Conservation (phyloP, 371 early-diverging fungal species). For the Apophysomyces trapeziformis region DNA sequence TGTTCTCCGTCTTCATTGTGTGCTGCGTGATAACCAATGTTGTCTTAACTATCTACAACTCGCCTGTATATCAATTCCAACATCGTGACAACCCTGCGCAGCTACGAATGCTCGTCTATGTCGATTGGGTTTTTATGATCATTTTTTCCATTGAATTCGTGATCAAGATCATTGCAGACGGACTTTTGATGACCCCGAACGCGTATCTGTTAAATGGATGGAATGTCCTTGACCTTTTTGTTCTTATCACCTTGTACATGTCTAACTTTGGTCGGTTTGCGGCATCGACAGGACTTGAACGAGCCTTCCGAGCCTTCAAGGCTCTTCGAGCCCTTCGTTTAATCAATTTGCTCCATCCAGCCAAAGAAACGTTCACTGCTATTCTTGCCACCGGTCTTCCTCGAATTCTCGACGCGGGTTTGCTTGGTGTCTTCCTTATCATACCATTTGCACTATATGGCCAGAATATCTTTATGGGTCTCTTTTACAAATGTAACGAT, state of each 20-base stretch:
- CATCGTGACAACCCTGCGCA: slow-evolving; percentile 38
- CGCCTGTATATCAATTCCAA: slow-evolving; percentile 57
- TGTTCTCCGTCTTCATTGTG: slow-evolving; percentile 52
- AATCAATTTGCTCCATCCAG: slow-evolving; percentile 60
- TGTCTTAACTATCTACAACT: slow-evolving; percentile 57
- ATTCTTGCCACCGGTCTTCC: slow-evolving; percentile 63
- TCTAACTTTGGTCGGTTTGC: slow-evolving; percentile 55
- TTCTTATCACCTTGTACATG: slow-evolving; percentile 60
- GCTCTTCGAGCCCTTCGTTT: slow-evolving; percentile 69
- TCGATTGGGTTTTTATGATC: slow-evolving; percentile 58
- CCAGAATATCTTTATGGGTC: slow-evolving; percentile 62
- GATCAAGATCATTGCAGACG: slow-evolving; percentile 69
- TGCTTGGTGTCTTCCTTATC: slow-evolving; percentile 60
- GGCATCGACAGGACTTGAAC: slow-evolving; percentile 54
- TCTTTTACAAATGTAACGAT: slow-evolving; percentile 67
- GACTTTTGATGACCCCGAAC: slow-evolving; percentile 68
- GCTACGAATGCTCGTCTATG: slow-evolving; percentile 22
- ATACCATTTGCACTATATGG: slow-evolving; percentile 76
- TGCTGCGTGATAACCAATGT: slow-evolving; percentile 57
- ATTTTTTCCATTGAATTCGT: slow-evolving; percentile 67
- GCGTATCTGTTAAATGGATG: slow-evolving; percentile 68
- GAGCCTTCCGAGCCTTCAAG: slow-evolving; percentile 66
- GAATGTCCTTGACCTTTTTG: slow-evolving; percentile 72
- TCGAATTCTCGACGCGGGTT: slow-evolving; percentile 62
- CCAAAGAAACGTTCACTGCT: slow-evolving; percentile 64